Conservation (phyloP, 169 alveolate species). For the Plasmodium inui region DNA sequence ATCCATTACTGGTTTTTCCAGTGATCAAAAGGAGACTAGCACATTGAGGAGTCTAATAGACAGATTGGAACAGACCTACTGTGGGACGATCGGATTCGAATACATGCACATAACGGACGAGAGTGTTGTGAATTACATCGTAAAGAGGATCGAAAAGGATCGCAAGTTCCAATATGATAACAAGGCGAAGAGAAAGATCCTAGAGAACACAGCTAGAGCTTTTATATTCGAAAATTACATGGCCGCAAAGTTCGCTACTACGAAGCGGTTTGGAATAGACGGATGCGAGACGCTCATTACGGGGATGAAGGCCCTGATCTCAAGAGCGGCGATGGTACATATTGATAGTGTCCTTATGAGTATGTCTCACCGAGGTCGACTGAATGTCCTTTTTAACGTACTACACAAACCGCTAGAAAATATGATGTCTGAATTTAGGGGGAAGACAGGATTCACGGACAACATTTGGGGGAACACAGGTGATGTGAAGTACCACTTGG, state of each 20-base stretch:
- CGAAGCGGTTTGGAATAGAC: constrained; percentile 95
- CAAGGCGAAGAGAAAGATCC: constrained; percentile 55
- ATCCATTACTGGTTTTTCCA: constrained; percentile 63
- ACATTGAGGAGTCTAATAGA: constrained; percentile 74
- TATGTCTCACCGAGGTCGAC: constrained; percentile 97
- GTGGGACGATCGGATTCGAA: constrained; percentile 82
- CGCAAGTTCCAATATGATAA: constrained; percentile 61
- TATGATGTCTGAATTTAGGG: constrained; percentile 91
- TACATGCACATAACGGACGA: constrained; percentile 80
- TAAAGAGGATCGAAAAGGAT: constrained; percentile 77
- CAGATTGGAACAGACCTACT: constrained; percentile 77
- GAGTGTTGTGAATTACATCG: constrained; percentile 78
- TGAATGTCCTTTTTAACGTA: constrained; percentile 92
- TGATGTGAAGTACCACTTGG: constrained; percentile 96
- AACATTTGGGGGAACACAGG: constrained; percentile 89
- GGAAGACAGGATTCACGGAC: constrained; percentile 82
- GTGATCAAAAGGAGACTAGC: constrained; percentile 22
- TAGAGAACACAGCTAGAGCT: constrained; percentile 78
- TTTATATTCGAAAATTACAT: constrained; percentile 81
- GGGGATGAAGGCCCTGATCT: constrained; percentile 84
- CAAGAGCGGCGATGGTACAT: constrained; percentile 77
- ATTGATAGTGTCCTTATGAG: constrained; percentile 92
- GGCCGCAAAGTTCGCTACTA: constrained; percentile 90
- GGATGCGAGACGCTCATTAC: constrained; percentile 93
- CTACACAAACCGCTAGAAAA: constrained; percentile 92